Evolutionary conservation across 257 asterid genomes (phyloP), one percentile per base, ranked within the genome.

Genomic region (Hygrophila difformis): DNA sequence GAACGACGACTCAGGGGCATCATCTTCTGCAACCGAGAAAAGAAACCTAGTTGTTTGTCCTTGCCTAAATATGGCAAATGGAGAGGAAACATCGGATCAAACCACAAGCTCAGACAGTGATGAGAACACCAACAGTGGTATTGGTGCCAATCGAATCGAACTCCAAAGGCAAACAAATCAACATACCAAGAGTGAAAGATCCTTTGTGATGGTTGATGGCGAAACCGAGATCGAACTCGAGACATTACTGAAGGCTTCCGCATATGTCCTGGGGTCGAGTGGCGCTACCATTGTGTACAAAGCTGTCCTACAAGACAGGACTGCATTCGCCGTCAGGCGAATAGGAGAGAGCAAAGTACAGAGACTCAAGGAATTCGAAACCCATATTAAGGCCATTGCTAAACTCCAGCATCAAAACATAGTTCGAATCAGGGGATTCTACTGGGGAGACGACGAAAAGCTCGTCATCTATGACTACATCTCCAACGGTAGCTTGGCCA

Each of bases 391-490:
- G 75, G 80, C 69, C 5, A 71, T 85, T 12, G 87, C 89, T 8
- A 89, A 79, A 44, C 21, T 89, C 40, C 69, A 76, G 4, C 98
- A 89, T 29, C 77, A 70, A 14, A 85, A 89, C 66, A 39, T 89
- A 47, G 88, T 89, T 22, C 67, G 74, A 0, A 61, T 85, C 6
- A 77, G 84, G 49, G 98, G 98, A 12, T 85, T 82, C 69, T 85
- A 67, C 17, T 79, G 92, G 82, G 93, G 96, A 51, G 93, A 79
- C 4, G 88, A 79, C 66, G 98, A 89, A 57, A 89, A 82, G 81
- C 94, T 89, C 13, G 77, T 85, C 26, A 70, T 89, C 35, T 71
- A 57, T 64, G 98, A 89, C n/a, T 82, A 77, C 36, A 62, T 89
- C 76, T 60, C 84, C 44, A 79, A 76, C 62, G 94, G 98, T 59